These are phyloP conservation scores for Rhodomyrtus tomentosa DNA, from an alignment of 345 rosid species.

Conservation along the genomic window DNA sequence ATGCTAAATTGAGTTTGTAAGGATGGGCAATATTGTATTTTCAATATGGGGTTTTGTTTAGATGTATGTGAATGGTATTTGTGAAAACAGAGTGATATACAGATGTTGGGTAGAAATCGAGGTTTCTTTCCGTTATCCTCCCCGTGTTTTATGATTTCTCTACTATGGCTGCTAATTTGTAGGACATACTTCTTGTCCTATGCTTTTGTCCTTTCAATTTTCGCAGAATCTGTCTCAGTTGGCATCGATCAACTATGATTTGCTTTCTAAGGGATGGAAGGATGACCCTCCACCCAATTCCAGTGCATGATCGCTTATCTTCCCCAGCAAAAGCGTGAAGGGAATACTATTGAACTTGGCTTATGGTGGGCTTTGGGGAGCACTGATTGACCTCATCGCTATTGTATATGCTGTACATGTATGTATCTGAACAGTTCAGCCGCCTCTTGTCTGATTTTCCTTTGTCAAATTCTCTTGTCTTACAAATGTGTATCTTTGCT, in stretches of 20 bases:
- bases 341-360: background rate
- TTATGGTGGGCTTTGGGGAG: background rate
- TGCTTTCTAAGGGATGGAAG: constrained; percentile 94
- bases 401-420: constrained; percentile 73
- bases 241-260: constrained; percentile 96
- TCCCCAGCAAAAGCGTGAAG: background rate
- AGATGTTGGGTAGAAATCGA: background rate
- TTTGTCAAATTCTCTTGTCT: background rate
- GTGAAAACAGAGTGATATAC: background rate
- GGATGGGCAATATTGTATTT: background rate
- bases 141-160: background rate
- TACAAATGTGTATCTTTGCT: background rate
- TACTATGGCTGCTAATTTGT: background rate
- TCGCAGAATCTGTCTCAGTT: constrained; percentile 89
- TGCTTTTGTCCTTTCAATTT: background rate
- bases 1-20: background rate
- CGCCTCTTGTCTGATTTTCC: background rate
- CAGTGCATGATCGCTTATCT: constrained; percentile 18
- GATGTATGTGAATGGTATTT: background rate
- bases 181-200: background rate
- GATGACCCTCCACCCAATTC: constrained; percentile 54
- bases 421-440: constrained; percentile 9
- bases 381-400: constrained; percentile 1
- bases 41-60: background rate
- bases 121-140: background rate